Evolutionary conservation across 768 basidiomycete species (phyloP), one percentile per base, ranked within the genome.

Genomic region (Dacryopinax primogenitus): DNA sequence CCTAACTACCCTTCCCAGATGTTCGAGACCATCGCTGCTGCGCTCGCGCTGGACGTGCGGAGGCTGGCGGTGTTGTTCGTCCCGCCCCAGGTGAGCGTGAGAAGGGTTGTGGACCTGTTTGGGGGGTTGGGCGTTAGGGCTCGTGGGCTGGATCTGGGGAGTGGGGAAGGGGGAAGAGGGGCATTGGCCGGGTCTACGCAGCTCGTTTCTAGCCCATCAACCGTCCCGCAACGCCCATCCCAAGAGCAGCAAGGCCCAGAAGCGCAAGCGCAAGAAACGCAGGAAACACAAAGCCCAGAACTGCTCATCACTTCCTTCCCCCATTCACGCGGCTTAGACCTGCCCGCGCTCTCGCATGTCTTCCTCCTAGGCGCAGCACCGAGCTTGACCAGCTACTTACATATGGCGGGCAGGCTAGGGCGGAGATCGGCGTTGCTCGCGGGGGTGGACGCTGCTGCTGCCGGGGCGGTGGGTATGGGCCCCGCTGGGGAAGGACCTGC

Each of bases 391-490:
- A 78, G 77, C 39, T 90, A 90, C 72, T 66, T 84, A 68, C 88
- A 90, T 70, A 75, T 85, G 41, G 83, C 86, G 3, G 88, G 89
- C 15, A 83, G 88, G 13, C 86, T 85, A n/a, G 87, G 88, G 23
- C 80, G 88, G 66, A n/a, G n/a, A n/a, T n/a, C n/a, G n/a, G n/a
- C n/a, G n/a, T n/a, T n/a, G n/a, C n/a, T n/a, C n/a, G n/a, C n/a
- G n/a, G n/a, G n/a, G n/a, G n/a, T n/a, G n/a, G n/a, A n/a, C n/a
- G n/a, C n/a, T n/a, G n/a, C n/a, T n/a, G n/a, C n/a, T n/a, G n/a
- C n/a, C n/a, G n/a, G n/a, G n/a, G n/a, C n/a, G n/a, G n/a, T n/a
- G n/a, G n/a, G n/a, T n/a, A n/a, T n/a, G n/a, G n/a, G n/a, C n/a
- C 86, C 87, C 72, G 84, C 85, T 47, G 74, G 81, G 44, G 37